Evolutionary conservation across 495 filamentous ascomycete species (phyloP).

Genomic region (Endocarpon pusillum): DNA sequence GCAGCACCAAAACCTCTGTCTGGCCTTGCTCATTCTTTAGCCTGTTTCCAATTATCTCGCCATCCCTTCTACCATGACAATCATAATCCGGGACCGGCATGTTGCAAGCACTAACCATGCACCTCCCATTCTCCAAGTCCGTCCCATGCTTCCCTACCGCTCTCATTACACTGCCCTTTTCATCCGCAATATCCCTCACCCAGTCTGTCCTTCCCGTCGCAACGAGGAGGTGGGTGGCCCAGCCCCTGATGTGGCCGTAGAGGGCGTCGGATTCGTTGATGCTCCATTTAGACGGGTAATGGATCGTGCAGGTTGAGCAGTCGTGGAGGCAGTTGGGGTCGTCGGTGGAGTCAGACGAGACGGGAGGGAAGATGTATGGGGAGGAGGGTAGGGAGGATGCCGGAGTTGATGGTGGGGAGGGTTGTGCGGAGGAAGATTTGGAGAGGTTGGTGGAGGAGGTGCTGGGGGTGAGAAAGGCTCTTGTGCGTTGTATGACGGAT

Average conservation of each 20-base stretch:
- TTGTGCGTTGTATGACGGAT: constrained; percentile 19
- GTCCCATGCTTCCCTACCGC: constrained; percentile 42
- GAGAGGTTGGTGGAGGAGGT: constrained; percentile 16
- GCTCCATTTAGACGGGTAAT: constrained; percentile 56
- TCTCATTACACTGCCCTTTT: constrained; percentile 89
- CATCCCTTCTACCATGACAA: too few species aligned
- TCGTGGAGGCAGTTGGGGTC: constrained; percentile 57
- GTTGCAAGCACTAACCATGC: constrained; percentile 90
- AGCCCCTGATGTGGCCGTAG: constrained; percentile 77
- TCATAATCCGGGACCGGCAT: constrained; percentile 58
- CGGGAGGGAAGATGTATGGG: constrained; percentile 22
- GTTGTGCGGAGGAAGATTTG: too few species aligned
- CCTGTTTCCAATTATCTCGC: too few species aligned
- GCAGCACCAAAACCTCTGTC: constrained; percentile 73
- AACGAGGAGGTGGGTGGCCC: constrained; percentile 77
- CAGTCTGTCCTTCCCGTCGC: constrained; percentile 93
- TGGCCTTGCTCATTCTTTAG: too few species aligned
- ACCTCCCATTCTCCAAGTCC: constrained; percentile 31
- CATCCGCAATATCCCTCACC: constrained; percentile 77
- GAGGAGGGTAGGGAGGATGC: constrained; percentile 11
- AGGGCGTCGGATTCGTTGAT: constrained; percentile 65
- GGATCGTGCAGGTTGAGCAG: constrained; percentile 65
- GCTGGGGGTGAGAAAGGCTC: constrained; percentile 21
- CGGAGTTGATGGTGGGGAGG: constrained; percentile 12
- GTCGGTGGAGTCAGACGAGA: constrained; percentile 20